Base-by-base conservation (phyloP, 208 protist species). In the Wallacemonas sp. region DNA sequence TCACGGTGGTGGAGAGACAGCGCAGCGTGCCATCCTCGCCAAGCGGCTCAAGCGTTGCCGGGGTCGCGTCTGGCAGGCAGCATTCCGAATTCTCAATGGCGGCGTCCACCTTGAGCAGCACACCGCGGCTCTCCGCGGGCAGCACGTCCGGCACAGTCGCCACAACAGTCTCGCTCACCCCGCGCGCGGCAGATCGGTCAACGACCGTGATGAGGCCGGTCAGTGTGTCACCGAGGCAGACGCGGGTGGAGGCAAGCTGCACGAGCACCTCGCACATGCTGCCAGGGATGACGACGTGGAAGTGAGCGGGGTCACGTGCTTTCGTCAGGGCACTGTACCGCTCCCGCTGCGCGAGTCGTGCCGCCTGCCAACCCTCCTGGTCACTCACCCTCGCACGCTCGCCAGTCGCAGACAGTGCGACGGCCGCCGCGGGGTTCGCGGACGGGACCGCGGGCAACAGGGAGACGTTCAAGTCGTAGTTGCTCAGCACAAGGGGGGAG, bases 41-140 rank as follows among this genome's bases (percentile, higher is more conserved):
- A 12, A 8, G 10, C 18, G 52, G 11, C 31, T 26, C 52, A 4
- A 12, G 10, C 3, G 5, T 11, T 4, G 23, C 31, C 31, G 12
- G 8, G 7, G 52, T 44, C 3, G 12, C 32, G 5, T 7, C 31
- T 12, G 32, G 29, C 5, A 18, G 3, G 52, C n/a, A 44, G 52
- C 52, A 59, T 29, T 59, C 52, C 3, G 32, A 42, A 25, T 59
- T 25, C 20, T 59, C 52, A 20, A 59, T 14, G 7, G 52, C 1
- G 10, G 52, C 52, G 26, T 42, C 26, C 11, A 42, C 52, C 31
- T 41, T 59, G 31, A 59, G 29, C 52, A 59, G 3, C 31, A 59
- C 52, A 42, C 52, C 52, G 18, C n/a, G 52, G n/a, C 52, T 41
- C 31, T 59, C 29, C 1, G 52, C 12, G 3, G 52, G 52, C 7